Evolutionary conservation across 2,329 filamentous ascomycete genomes (phyloP), one percentile per base, ranked within the genome.

Genomic region (Aspergillus melleus): DNA sequence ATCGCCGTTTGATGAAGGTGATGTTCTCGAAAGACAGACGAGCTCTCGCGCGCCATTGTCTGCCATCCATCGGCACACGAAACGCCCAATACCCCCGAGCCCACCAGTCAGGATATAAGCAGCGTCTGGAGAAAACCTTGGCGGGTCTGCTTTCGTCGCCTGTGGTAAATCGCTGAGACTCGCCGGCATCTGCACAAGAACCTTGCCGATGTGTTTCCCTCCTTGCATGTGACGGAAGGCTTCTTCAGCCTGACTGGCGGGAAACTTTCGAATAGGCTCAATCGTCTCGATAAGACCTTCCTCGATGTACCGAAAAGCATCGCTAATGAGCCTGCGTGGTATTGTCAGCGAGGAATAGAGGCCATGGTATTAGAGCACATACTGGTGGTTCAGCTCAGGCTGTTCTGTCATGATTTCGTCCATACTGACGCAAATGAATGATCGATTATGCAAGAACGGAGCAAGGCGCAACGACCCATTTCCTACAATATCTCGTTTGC

Each of bases 41-140:
- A 88, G 57, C 56, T 81, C 72, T 29, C 73, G 77, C 0, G 80
- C 85, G 2, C 86, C 86, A 4, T 80, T 77, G 9, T 71, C 67
- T 16, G 75, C 73, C 57, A 88, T 77, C 57, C 84, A 77, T 46
- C 78, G 52, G 2, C 68, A 64, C 4, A 65, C 62, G 14, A 60
- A 61, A 16, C 64, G 63, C 4, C 70, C 71, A 11, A 73, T 66
- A 8, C 71, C 71, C 9, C 71, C 70, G 5, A 72, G 58, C 9
- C 71, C 71, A 3, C 71, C 71, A 5, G 69, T 59, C 1, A 73
- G 54, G 30, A 73, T 57, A 30, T 73, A 73, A 1, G 69, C 68
- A 20, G 60, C 65, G 20, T 66, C 47, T 10, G 54, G 30, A 6
- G 49, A 66, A 24, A 2, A 57, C 30, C 12, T 39, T 42, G 14